Evolutionary conservation across 2,329 filamentous ascomycete genomes (phyloP).

Genomic region (Ophiostoma novo-ulmi): DNA sequence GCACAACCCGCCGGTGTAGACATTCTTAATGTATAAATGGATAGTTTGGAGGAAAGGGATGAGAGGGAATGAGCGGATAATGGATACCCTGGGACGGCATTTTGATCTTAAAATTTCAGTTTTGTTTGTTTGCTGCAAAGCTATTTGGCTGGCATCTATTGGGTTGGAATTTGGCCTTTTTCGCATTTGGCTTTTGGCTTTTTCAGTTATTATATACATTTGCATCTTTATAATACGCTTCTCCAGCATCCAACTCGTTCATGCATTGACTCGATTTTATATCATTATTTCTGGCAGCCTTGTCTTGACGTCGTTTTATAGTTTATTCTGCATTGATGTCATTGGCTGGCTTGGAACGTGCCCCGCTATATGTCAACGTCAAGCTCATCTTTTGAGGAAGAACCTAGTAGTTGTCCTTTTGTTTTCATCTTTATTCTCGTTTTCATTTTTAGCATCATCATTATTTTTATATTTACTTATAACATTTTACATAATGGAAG

Average conservation of each 20-base stretch:
- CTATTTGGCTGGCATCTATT: too few relatives aligned
- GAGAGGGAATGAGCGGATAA: neutral
- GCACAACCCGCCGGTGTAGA: conserved; percentile 46
- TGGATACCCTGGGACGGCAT: neutral
- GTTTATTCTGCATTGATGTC: neutral
- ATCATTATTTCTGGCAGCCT: neutral
- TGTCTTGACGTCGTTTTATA: neutral
- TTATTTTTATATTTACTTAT: neutral
- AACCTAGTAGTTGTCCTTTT: neutral
- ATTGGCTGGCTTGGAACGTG: neutral
- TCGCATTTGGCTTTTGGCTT: neutral
- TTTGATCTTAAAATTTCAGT: neutral
- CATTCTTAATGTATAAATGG: neutral
- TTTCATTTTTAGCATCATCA: neutral
- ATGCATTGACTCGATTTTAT: neutral
- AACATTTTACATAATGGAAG: neutral
- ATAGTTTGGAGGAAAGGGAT: too few relatives aligned
- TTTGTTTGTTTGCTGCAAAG: neutral
- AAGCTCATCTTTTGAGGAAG: neutral
- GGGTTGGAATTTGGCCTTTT: neutral
- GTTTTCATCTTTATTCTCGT: neutral
- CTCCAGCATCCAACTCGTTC: neutral
- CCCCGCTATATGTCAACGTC: neutral
- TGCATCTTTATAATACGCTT: neutral
- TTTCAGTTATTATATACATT: neutral